Percentiles rank a stretch among this genome's conserved stretches.
Evolutionary conservation across 768 basidiomycete species (phyloP).

Genomic region (Termitomyces titanicus): DNA sequence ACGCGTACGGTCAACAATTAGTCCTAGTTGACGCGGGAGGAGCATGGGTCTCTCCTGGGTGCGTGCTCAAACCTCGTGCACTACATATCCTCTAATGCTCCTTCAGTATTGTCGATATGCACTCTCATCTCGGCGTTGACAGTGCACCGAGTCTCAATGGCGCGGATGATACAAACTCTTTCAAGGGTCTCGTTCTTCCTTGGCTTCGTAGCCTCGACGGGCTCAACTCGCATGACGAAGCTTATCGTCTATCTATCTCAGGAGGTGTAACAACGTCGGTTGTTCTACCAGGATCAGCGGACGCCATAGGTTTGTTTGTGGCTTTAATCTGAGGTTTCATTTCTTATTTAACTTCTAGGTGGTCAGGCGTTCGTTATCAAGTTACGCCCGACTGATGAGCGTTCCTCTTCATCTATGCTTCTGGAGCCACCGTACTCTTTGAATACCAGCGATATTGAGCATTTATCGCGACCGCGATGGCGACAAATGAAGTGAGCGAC

Average conservation of each 20-base stretch:
- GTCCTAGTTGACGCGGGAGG: conserved; percentile 52
- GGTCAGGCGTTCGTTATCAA: conserved; percentile 80
- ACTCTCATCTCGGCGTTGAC: conserved; percentile 38
- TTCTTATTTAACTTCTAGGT: conserved; percentile 30
- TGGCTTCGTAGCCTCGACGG: conserved; percentile 77
- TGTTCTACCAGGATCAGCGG: conserved; percentile 69
- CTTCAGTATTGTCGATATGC: conserved; percentile 41
- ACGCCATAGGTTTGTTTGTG: conserved; percentile 49
- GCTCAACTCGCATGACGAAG: conserved; percentile 76
- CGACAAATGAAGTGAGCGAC: conserved; percentile 69
- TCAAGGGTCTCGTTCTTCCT: conserved; percentile 43
- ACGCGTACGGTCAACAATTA: conserved; percentile 18
- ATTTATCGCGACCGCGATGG: conserved; percentile 52
- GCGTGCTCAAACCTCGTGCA: neutral
- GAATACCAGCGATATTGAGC: conserved; percentile 46
- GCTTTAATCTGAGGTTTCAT: neutral
- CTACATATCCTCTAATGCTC: neutral
- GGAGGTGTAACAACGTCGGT: conserved; percentile 80
- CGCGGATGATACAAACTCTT: conserved; percentile 52
- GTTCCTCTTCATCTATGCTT: conserved; percentile 68
- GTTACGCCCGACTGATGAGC: conserved; percentile 66
- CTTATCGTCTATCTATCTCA: conserved; percentile 61
- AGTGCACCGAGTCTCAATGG: conserved; percentile 32
- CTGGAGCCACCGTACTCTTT: conserved; percentile 73
- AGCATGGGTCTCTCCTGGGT: conserved; percentile 56